phyloP scores from a whole-genome alignment of 2,329 filamentous ascomycete genomes.

The Bipolaris cookei region DNA sequence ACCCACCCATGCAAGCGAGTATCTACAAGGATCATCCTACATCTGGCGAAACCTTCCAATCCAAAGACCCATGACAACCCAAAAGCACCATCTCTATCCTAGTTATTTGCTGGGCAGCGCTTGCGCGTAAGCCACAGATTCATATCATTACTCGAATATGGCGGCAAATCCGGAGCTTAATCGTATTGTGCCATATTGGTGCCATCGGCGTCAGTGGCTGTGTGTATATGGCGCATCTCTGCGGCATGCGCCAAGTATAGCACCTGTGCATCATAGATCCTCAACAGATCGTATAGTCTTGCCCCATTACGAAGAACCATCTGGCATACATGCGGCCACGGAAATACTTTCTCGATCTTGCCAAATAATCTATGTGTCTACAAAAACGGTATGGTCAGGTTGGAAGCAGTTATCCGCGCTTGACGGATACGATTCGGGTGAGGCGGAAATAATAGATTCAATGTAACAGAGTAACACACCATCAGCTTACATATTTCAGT shows the following conservation, averaged over 20 bases:
- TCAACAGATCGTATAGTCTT: conserved; percentile 4
- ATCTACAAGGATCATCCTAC: neutral
- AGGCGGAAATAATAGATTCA: neutral
- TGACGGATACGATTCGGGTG: neutral
- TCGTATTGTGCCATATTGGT: neutral
- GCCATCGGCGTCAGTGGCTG: conserved; percentile 1
- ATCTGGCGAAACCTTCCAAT: neutral
- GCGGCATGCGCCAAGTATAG: conserved; percentile 5
- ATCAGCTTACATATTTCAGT: neutral
- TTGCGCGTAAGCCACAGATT: neutral
- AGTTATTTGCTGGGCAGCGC: neutral
- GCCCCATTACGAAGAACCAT: neutral
- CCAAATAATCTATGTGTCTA: neutral
- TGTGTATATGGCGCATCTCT: conserved; percentile 5
- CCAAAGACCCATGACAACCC: neutral
- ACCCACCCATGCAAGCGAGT: neutral
- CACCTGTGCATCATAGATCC: neutral
- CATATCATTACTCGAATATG: neutral
- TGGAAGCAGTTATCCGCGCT: neutral
- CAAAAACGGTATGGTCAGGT: neutral
- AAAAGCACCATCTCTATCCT: neutral
- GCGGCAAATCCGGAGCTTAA: neutral
- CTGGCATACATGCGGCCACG: conserved; percentile 1
- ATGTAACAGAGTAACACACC: neutral
- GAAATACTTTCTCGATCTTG: neutral